A percentile compares a stretch with the other conserved stretches of the same genome.
These are phyloP conservation scores for Vaccinium macrocarpon DNA, from an alignment of 148 eudicot species.

Conservation along the genomic window DNA sequence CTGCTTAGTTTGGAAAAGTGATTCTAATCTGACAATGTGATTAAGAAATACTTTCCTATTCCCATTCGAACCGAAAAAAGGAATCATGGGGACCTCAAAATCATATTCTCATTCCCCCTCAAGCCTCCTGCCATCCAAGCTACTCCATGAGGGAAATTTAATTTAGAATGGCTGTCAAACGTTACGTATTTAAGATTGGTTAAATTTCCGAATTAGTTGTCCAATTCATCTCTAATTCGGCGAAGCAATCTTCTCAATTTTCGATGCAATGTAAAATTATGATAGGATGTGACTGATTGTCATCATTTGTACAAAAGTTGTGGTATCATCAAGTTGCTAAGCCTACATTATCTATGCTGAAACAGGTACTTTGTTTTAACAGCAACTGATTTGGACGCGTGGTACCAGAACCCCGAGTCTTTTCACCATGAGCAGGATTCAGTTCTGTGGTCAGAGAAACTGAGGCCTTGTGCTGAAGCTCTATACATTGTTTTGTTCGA, in stretches of 20 bases:
- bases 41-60: neutral
- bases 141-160: neutral
- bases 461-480: conserved; percentile 99
- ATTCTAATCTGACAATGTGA: neutral
- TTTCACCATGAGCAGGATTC: conserved; percentile 99
- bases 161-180: neutral
- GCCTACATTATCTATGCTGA: conserved; percentile 21
- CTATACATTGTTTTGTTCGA: conserved; percentile 91
- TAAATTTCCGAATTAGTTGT: neutral
- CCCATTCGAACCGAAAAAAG: neutral
- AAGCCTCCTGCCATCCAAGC: neutral
- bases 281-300: neutral
- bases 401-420: conserved; percentile 86
- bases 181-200: neutral
- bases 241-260: neutral
- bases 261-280: neutral
- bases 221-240: neutral
- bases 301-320: neutral
- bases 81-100: neutral
- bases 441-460: conserved; percentile 89
- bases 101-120: neutral
- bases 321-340: conserved; percentile 29
- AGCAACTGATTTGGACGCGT: conserved; percentile 83
- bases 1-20: neutral
- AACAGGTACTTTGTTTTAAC: conserved; percentile 95